These are phyloP conservation scores for Spatholobus suberectus DNA, from an alignment of 306 rosid species.

Conservation along the genomic window DNA sequence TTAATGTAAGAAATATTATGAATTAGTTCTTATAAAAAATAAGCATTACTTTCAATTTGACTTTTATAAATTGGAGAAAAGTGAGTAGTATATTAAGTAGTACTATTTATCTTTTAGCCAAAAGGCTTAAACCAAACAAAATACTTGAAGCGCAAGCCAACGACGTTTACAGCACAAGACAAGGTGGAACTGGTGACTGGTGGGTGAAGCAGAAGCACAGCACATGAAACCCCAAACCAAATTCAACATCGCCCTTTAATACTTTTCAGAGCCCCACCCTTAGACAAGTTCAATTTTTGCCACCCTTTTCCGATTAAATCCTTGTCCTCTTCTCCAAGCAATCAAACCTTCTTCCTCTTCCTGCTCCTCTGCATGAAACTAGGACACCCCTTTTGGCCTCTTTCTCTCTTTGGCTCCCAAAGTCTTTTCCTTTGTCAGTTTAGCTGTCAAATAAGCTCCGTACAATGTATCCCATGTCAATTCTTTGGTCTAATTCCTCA, in stretches of 20 bases:
- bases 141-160: constrained; percentile 39
- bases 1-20: no score
- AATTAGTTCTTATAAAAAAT: no score
- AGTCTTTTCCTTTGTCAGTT: neutral
- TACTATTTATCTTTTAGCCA: neutral
- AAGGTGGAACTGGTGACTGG: neutral
- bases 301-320: constrained; percentile 13
- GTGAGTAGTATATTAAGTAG: neutral
- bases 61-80: no score
- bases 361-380: neutral
- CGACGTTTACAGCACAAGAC: neutral
- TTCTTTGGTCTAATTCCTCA: constrained; percentile 7
- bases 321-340: constrained; percentile 26
- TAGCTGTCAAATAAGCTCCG: neutral
- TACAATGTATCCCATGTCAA: constrained; percentile 4
- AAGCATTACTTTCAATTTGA: no score
- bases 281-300: neutral
- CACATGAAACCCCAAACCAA: constrained; percentile 23
- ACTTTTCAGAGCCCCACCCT: neutral
- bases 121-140: neutral
- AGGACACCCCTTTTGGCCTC: constrained; percentile 5
- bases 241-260: neutral
- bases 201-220: constrained; percentile 31
- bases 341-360: neutral
- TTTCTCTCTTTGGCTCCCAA: neutral